Evolutionary conservation across 164 flowering plant species (phyloP).

Genomic region (Amborella trichopoda): DNA sequence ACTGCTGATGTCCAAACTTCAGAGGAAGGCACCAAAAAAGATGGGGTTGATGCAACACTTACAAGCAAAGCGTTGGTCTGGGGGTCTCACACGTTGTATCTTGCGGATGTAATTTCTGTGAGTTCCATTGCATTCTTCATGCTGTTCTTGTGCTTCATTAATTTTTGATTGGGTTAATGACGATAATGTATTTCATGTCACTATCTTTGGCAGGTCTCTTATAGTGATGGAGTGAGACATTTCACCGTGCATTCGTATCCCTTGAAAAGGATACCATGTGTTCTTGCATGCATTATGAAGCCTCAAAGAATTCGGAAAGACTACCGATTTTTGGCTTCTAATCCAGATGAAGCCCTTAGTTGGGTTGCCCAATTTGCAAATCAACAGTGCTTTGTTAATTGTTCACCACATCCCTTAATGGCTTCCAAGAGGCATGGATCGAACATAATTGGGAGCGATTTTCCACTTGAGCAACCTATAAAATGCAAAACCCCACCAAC

Average conservation of each 20-base stretch:
- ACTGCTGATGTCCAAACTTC: constrained; percentile 28
- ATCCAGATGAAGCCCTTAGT: constrained; percentile 37
- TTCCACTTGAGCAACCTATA: constrained; percentile 50
- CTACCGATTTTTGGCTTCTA: constrained; percentile 72
- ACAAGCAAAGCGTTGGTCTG: constrained; percentile 89
- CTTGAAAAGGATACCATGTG: constrained; percentile 39
- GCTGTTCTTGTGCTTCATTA: too few relatives aligned
- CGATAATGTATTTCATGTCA: too few relatives aligned
- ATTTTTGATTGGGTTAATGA: too few relatives aligned
- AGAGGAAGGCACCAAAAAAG: constrained; percentile 28
- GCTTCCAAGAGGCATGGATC: constrained; percentile 76
- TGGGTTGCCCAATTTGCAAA: constrained; percentile 46
- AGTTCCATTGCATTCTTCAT: too few relatives aligned
- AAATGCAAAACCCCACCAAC: constrained; percentile 77
- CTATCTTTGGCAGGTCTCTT: constrained; percentile 53
- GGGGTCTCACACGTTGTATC: constrained; percentile 56
- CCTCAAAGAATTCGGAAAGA: constrained; percentile 61
- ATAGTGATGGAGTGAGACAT: constrained; percentile 69
- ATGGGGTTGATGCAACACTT: constrained; percentile 72
- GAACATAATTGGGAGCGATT: constrained; percentile 40
- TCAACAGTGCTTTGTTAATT: constrained; percentile 81
- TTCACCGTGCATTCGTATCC: constrained; percentile 93
- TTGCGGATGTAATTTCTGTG: constrained; percentile 89
- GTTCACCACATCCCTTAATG: constrained; percentile 78
- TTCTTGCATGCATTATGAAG: constrained; percentile 60